phyloP scores from a whole-genome alignment of 2,329 filamentous ascomycete species.

The Fusarium sp. region DNA sequence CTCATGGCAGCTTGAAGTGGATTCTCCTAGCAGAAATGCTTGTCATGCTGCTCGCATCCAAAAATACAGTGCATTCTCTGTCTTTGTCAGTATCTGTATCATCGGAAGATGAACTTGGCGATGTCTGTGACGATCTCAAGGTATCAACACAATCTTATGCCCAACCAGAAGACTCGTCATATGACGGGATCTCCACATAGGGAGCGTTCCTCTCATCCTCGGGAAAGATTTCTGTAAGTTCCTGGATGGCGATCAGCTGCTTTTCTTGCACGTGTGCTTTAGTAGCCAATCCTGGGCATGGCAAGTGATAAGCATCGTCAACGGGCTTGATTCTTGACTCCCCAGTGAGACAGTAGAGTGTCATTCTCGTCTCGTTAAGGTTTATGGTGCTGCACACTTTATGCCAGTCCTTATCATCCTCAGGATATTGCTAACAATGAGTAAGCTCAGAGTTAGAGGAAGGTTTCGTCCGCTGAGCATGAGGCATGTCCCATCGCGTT shows the following conservation, averaged over 20 bases:
- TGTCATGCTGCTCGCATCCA: neutral
- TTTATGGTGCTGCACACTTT: too few relatives aligned
- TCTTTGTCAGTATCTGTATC: too few relatives aligned
- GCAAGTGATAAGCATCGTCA: accelerated
- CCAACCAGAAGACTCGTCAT: neutral
- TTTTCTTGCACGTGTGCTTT: too few relatives aligned
- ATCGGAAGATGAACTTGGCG: too few relatives aligned
- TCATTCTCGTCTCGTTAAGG: too few relatives aligned
- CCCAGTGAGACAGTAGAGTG: too few relatives aligned
- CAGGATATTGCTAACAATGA: too few relatives aligned
- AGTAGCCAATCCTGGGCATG: too few relatives aligned
- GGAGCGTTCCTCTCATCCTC: neutral
- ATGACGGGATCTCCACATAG: neutral
- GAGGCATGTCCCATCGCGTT: accelerated
- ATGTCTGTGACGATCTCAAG: neutral
- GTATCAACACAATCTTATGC: neutral
- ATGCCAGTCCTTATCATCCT: too few relatives aligned
- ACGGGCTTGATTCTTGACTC: too few relatives aligned
- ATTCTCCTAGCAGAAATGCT: neutral
- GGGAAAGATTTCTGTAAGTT: neutral
- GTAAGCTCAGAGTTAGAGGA: accelerated
- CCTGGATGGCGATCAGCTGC: too few relatives aligned
- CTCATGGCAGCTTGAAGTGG: neutral
- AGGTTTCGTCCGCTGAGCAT: accelerated
- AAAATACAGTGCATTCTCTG: too few relatives aligned